phyloP scores from a whole-genome alignment of 2,329 filamentous ascomycete species.

The Didymella glomerata region DNA sequence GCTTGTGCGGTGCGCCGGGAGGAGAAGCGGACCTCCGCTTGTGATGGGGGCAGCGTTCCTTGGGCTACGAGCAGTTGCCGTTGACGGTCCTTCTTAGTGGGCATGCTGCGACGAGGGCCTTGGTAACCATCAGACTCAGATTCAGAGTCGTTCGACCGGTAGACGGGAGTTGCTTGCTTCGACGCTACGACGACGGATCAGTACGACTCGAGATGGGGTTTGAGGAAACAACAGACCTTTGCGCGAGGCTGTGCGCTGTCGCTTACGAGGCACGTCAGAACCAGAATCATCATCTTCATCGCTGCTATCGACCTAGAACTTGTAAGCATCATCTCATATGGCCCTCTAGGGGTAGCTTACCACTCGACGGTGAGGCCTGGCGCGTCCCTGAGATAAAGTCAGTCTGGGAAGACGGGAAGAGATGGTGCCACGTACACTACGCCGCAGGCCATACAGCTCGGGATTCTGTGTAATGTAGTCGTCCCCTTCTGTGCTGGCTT shows the following conservation, averaged over 20 bases:
- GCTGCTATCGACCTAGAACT: constrained; percentile 64
- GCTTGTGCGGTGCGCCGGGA: constrained; percentile 82
- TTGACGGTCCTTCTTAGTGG: constrained; percentile 77
- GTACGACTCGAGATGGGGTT: constrained; percentile 23
- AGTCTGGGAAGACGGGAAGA: constrained; percentile 36
- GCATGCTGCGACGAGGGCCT: constrained; percentile 71
- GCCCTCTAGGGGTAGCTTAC: constrained; percentile 54
- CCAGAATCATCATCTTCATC: constrained; percentile 77
- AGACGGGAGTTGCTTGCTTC: constrained; percentile 59
- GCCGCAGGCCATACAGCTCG: constrained; percentile 89
- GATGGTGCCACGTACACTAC: constrained; percentile 73
- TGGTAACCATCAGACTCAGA: constrained; percentile 74
- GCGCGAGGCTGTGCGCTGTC: constrained; percentile 71
- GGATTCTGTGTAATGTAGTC: constrained; percentile 91
- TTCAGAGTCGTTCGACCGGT: constrained; percentile 69
- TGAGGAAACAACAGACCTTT: constrained; percentile 62
- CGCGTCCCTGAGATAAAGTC: constrained; percentile 61
- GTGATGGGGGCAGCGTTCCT: constrained; percentile 67
- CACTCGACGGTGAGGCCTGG: constrained; percentile 68
- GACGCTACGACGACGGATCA: constrained; percentile 64
- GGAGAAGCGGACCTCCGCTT: constrained; percentile 89
- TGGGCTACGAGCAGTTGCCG: constrained; percentile 72
- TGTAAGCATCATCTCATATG: constrained; percentile 28
- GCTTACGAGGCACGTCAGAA: constrained; percentile 65
- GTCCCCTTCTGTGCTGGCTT: constrained; percentile 71